These are phyloP conservation scores for Paracorniculantispora psalliotae DNA, from an alignment of 2,329 filamentous ascomycete genomes.

Conservation along the genomic window DNA sequence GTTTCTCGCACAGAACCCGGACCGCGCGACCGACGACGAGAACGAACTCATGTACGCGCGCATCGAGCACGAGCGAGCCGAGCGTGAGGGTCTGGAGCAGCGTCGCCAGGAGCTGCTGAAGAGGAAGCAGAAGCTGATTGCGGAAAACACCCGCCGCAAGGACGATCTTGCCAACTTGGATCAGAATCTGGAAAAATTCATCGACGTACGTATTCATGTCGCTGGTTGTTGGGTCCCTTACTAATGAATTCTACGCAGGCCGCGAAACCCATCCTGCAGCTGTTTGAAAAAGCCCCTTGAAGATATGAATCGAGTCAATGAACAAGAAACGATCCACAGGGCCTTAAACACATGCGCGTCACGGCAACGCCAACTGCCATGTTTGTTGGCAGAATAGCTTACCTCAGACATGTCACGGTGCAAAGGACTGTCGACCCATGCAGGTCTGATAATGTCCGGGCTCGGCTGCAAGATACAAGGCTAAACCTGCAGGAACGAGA, in stretches of 20 bases:
- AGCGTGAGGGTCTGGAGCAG: slow-evolving; percentile 80
- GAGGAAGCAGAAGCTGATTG: slow-evolving; percentile 57
- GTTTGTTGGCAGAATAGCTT: neutral
- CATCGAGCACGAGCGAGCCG: slow-evolving; percentile 83
- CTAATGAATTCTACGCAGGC: slow-evolving; percentile 46
- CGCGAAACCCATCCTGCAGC: slow-evolving; percentile 80
- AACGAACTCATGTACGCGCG: slow-evolving; percentile 82
- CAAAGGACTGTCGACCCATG: too few relatives aligned
- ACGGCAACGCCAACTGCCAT: neutral
- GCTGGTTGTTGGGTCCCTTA: neutral
- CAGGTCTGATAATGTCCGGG: too few relatives aligned
- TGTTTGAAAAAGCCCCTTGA: slow-evolving; percentile 70
- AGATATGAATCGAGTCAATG: neutral
- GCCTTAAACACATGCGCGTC: too few relatives aligned
- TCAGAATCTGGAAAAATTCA: slow-evolving; percentile 87
- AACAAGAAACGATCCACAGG: neutral
- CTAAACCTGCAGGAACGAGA: too few relatives aligned
- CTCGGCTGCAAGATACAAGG: too few relatives aligned
- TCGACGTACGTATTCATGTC: slow-evolving; percentile 59
- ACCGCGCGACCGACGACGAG: slow-evolving; percentile 66
- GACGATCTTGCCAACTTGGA: slow-evolving; percentile 90
- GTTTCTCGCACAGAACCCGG: slow-evolving; percentile 71
- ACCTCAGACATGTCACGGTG: too few relatives aligned
- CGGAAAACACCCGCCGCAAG: slow-evolving; percentile 83
- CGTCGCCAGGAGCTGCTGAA: slow-evolving; percentile 72